Base-by-base conservation (phyloP, 768 basidiomycete species). In the Naganishia vaughanmartiniae region DNA sequence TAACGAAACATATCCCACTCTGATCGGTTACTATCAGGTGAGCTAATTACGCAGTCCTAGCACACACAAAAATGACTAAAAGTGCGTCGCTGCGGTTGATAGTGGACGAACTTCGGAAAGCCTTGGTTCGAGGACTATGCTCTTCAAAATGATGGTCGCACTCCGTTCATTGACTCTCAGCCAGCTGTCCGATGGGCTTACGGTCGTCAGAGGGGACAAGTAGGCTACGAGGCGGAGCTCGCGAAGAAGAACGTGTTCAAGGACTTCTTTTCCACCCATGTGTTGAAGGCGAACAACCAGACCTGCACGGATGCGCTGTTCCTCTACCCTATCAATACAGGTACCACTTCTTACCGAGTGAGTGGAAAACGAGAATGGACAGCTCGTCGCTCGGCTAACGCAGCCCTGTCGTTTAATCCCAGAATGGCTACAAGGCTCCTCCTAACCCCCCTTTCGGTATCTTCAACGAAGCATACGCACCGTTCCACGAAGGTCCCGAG, bases 121-220 rank as follows among this genome's bases (percentile, higher is more conserved):
- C 76, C 72, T 3, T 79, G 75, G 71, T 73, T 74, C 65, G 70
- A 66, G 14, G 78, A 74, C 34, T 79, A 78, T 69, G 54, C 73
- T 12, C 67, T 70, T 2, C 58, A 68, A 54, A 72, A 78, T 66
- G 72, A 76, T 26, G 77, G 77, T 14, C 54, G 74, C 24, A 46
- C 65, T 19, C 78, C 78, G 0, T 74, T 76, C 66, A 69, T 76
- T 48, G 75, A 70, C 54, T 70, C 78, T 14, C 57, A 70, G 2
- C 75, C 75, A 10, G 45, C 51, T 17, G 67, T 67, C 11, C 73
- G 74, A 45, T 79, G 78, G 76, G 73, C 60, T 3, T 76, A 57
- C 28, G 78, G 66, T n/a, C 36, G 70, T 12, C 71, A 70, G 36
- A 46, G 73, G 11, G 72, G 72, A 0, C 54, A 69, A 33, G 69